These are phyloP conservation scores for Ottelia alismoides DNA, from an alignment of 106 monocot species.

Conservation along the genomic window DNA sequence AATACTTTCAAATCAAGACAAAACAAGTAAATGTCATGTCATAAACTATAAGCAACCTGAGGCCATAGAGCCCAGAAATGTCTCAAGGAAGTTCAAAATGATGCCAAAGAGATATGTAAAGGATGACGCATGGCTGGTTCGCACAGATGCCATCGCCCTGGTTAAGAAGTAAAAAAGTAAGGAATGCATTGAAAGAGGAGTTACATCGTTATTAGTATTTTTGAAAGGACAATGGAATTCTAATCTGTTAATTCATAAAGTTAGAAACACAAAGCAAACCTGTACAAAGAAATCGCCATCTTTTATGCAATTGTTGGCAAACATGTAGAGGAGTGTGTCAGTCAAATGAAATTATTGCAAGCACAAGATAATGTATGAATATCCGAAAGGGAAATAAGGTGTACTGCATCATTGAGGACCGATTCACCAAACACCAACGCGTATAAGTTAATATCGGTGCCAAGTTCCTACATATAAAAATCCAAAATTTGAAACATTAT, in stretches of 20 bases:
- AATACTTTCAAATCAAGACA: too few relatives aligned
- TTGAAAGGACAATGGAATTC: too few relatives aligned
- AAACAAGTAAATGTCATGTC: too few relatives aligned
- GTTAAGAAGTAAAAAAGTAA: constrained; percentile 10
- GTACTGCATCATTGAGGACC: constrained; percentile 95
- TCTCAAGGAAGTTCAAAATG: constrained; percentile 80
- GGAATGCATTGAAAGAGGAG: too few relatives aligned
- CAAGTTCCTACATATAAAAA: constrained; percentile 99
- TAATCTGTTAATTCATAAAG: too few relatives aligned
- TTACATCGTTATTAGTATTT: too few relatives aligned
- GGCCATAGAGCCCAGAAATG: constrained; percentile 91
- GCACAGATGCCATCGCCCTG: constrained; percentile 92
- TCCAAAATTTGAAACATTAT: too few relatives aligned
- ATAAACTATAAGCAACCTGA: constrained; percentile 41
- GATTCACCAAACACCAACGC: constrained; percentile 99
- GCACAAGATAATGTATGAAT: too few relatives aligned
- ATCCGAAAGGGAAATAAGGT: too few relatives aligned
- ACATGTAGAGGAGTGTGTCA: too few relatives aligned
- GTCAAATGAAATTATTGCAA: too few relatives aligned
- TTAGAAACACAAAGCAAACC: constrained; percentile 53
- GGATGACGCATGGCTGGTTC: constrained; percentile 66
- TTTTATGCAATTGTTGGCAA: constrained; percentile 7
- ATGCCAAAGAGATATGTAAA: constrained; percentile 51
- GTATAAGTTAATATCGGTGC: constrained; percentile 87
- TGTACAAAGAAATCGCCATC: constrained; percentile 99